Evolutionary conservation across 2,329 filamentous ascomycete species (phyloP), one percentile per base, ranked within the genome.

Genomic region (Penicillium nordicum): DNA sequence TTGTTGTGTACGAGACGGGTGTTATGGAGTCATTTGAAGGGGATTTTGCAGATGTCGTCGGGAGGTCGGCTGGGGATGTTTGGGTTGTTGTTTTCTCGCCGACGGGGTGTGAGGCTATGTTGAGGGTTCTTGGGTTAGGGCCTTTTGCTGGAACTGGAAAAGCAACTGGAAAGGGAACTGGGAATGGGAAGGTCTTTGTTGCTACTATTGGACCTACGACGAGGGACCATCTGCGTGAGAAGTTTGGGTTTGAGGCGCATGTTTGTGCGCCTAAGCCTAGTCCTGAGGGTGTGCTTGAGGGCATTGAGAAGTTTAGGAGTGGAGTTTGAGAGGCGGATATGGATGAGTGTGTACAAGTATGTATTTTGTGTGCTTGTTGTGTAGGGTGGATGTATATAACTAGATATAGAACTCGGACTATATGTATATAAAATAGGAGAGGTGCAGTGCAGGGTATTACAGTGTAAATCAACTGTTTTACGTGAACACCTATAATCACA

Each of bases 131-230:
- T 50, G 75, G 71, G 4, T 73, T 82, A 55, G 66, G 82, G 41
- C 43, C 47, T 27, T 54, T 46, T 56, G 42, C 52, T 30, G 25
- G 34, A 1, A 7, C 12, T 40, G 18, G 38, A 1, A 7, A 25
- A 1, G 34, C 5, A 9, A 11, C 4, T 29, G 23, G 51, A 21
- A 34, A 11, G 11, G 41, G 23, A 25, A 34, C 42, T 56, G 48
- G 71, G n/a, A 36, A 50, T 23, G 43, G 47, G 16, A 30, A 45
- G 46, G 55, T 86, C 1, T 85, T 83, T 60, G 79, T 97, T 58
- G 90, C 88, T 14, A 95, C 92, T 0, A 99, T 99, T 73, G 94
- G 94, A 0, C 93, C 94, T 12, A 99, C 94, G 18, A 99, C 94
- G 11, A 82, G 87, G 60, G 86, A 92, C 63, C 86, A 90, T 74